Evolutionary conservation across 1,284 basidiomycete genomes (phyloP).

Genomic region (Anthracocystis panici-leucophaei): DNA sequence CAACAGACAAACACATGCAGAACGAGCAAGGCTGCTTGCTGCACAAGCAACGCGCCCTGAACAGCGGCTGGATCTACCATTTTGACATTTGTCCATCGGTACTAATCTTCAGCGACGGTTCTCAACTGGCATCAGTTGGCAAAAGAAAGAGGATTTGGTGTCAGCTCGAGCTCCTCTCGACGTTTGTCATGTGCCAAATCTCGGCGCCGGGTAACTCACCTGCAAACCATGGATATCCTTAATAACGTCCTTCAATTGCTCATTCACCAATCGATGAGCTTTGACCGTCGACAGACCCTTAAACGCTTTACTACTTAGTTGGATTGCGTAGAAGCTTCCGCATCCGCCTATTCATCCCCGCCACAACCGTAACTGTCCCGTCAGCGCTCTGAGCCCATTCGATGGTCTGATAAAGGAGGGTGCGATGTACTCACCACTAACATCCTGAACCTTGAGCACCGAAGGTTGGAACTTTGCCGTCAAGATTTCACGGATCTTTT

Average conservation of each 20-base stretch:
- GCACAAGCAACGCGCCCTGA: no score
- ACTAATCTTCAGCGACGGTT: conserved; percentile 40
- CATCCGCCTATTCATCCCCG: conserved; percentile 77
- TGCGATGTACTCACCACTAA: conserved; percentile 69
- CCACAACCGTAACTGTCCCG: conserved; percentile 68
- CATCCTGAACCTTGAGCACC: conserved; percentile 64
- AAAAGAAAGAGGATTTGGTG: neutral
- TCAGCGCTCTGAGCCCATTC: conserved; percentile 54
- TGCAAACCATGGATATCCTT: conserved; percentile 92
- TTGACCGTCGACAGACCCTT: conserved; percentile 87
- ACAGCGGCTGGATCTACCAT: no score
- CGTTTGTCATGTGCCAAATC: neutral
- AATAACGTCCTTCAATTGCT: conserved; percentile 89
- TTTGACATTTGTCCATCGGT: neutral
- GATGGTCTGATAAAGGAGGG: neutral
- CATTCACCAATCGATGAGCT: conserved; percentile 92
- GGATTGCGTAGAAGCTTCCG: conserved; percentile 94
- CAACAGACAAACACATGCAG: no score
- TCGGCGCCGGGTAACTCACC: conserved; percentile 73
- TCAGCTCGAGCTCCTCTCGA: conserved; percentile 2
- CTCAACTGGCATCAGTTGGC: conserved; percentile 18
- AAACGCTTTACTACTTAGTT: conserved; percentile 85
- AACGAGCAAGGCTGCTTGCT: no score
- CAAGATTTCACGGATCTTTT: conserved; percentile 79
- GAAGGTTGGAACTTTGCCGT: conserved; percentile 78